Evolutionary conservation across 2,329 filamentous ascomycete genomes (phyloP).

Genomic region (Shiraia bambusicola): DNA sequence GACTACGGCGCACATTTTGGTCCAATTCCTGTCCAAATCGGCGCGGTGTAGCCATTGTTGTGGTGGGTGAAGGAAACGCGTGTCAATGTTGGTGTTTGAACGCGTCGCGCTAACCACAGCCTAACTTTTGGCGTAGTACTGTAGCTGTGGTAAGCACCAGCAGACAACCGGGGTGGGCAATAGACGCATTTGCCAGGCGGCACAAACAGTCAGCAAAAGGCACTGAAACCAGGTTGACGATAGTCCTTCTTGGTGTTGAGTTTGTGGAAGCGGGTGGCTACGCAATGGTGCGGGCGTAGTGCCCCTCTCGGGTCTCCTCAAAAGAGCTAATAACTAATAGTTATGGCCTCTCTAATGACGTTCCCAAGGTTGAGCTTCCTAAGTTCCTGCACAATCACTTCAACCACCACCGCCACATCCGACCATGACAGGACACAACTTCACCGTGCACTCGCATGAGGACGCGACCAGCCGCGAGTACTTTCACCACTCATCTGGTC

Average conservation of each 20-base stretch:
- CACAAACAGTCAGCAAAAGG: neutral
- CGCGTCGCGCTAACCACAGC: too few relatives aligned
- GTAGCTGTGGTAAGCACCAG: slow-evolving; percentile 1
- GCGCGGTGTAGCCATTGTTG: too few relatives aligned
- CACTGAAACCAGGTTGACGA: neutral
- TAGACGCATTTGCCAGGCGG: neutral
- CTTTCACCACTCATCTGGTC: slow-evolving; percentile 48
- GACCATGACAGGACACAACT: slow-evolving; percentile 31
- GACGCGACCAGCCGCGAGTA: slow-evolving; percentile 45
- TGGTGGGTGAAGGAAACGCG: too few relatives aligned
- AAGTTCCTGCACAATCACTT: too few relatives aligned
- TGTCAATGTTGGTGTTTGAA: too few relatives aligned
- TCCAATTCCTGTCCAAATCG: too few relatives aligned
- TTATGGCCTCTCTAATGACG: neutral
- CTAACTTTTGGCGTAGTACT: too few relatives aligned
- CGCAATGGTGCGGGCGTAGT: neutral
- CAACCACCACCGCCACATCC: neutral
- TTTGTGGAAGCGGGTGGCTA: neutral
- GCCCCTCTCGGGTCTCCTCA: neutral
- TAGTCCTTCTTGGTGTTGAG: slow-evolving; percentile 5
- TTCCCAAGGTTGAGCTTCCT: neutral
- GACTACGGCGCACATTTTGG: too few relatives aligned
- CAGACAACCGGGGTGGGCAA: neutral
- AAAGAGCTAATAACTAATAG: too few relatives aligned
- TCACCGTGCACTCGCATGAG: slow-evolving; percentile 22